Evolutionary conservation across 805 yeast genomes (phyloP).

Genomic region (Diddensiella transvaalensis): DNA sequence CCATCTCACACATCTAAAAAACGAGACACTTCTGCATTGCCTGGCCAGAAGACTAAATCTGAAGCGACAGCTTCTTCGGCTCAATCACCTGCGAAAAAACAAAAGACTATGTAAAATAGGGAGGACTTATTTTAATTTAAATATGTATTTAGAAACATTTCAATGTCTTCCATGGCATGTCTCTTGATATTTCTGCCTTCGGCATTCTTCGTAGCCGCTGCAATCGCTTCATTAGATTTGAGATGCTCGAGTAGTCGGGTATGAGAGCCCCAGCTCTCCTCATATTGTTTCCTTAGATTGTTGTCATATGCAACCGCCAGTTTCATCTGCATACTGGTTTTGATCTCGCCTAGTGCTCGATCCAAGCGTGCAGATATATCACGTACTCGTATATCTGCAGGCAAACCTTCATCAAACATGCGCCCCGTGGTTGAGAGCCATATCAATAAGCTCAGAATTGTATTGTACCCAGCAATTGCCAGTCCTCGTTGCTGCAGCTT

Average conservation of each 20-base stretch:
- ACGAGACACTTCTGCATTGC: no score
- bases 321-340: slow-evolving; percentile 10
- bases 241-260: background rate
- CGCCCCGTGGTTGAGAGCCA: slow-evolving; percentile 20
- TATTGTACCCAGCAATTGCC: slow-evolving; percentile 13
- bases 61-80: no score
- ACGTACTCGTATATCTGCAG: slow-evolving; percentile 11
- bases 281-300: slow-evolving; percentile 7
- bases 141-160: background rate
- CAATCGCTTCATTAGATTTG: background rate
- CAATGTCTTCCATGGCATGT: slow-evolving; percentile 1
- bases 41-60: no score
- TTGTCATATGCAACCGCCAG: slow-evolving; percentile 14
- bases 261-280: slow-evolving; percentile 5
- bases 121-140: background rate
- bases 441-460: slow-evolving; percentile 9
- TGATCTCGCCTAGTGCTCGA: slow-evolving; percentile 9
- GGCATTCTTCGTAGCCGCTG: slow-evolving; percentile 3
- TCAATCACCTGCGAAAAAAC: background rate
- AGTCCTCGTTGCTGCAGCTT: slow-evolving; percentile 15
- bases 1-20: no score
- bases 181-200: background rate
- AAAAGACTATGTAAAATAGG: background rate
- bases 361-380: slow-evolving; percentile 8
- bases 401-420: slow-evolving; percentile 11